Percentiles rank a stretch among this genome's conserved stretches.
Evolutionary conservation across 805 yeast species (phyloP).

Genomic region (Metschnikowia corniflorae): DNA sequence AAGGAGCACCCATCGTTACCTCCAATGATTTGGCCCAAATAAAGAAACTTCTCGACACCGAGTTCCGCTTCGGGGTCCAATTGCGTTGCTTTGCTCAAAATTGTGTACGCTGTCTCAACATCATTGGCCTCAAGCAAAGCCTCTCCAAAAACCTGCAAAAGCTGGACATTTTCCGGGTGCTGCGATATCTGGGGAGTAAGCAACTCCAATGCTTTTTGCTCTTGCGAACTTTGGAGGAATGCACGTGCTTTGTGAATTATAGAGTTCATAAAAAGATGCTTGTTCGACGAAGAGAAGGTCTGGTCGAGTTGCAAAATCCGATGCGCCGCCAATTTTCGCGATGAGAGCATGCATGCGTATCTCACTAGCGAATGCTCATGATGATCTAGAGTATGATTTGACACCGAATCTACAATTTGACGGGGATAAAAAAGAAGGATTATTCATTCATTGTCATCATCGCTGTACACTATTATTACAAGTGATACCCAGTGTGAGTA

Average conservation of each 20-base stretch:
- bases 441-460: too few species aligned
- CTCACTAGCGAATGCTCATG: too few species aligned
- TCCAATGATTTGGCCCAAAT: slow-evolving; percentile 88
- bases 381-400: too few species aligned
- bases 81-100: slow-evolving; percentile 57
- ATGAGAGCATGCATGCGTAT: slow-evolving; percentile 8
- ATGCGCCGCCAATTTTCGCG: slow-evolving; percentile 10
- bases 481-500: too few species aligned
- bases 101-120: slow-evolving; percentile 70
- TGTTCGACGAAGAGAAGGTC: too few species aligned
- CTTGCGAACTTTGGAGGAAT: slow-evolving; percentile 44
- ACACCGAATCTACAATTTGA: too few species aligned
- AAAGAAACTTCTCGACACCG: slow-evolving; percentile 82
- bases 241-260: slow-evolving; percentile 39
- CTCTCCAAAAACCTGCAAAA: slow-evolving; percentile 68
- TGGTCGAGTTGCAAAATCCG: background rate
- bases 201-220: slow-evolving; percentile 50
- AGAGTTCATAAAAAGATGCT: slow-evolving; percentile 13
- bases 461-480: too few species aligned
- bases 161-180: slow-evolving; percentile 36
- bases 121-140: slow-evolving; percentile 74
- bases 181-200: slow-evolving; percentile 37
- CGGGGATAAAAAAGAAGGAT: too few species aligned
- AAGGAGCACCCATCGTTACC: slow-evolving; percentile 67
- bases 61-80: slow-evolving; percentile 61